Evolutionary conservation across 2,329 filamentous ascomycete species (phyloP).

Genomic region (Stemphylium vesicarium): DNA sequence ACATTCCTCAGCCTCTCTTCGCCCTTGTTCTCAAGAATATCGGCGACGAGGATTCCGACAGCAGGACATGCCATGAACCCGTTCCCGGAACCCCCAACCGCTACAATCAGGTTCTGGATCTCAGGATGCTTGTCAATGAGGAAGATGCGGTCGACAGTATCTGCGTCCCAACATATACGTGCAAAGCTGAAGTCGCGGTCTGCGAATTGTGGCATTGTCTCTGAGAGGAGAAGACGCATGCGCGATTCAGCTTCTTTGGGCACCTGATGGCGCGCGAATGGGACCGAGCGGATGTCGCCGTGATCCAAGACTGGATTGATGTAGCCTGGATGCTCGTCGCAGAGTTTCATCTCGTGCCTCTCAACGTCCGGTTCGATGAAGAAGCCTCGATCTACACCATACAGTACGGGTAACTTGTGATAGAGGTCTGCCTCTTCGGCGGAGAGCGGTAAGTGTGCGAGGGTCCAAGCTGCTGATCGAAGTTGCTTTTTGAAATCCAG

Average conservation of each 20-base stretch:
- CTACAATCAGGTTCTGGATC: constrained; percentile 53
- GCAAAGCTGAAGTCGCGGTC: constrained; percentile 58
- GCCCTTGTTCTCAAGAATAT: constrained; percentile 51
- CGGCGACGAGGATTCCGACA: constrained; percentile 58
- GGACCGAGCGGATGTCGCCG: constrained; percentile 44
- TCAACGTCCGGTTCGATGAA: constrained; percentile 58
- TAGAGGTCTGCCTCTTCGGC: constrained; percentile 54
- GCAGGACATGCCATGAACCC: constrained; percentile 61
- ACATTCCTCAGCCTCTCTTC: constrained; percentile 52
- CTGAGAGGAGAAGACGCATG: constrained; percentile 56
- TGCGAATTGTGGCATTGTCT: constrained; percentile 61
- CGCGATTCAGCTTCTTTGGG: constrained; percentile 57
- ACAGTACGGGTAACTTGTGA: constrained; percentile 57
- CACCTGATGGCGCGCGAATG: constrained; percentile 54
- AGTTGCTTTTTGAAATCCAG: constrained; percentile 61
- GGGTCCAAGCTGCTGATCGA: constrained; percentile 61
- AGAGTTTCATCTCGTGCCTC: constrained; percentile 56
- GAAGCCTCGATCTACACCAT: constrained; percentile 58
- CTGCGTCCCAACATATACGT: constrained; percentile 64
- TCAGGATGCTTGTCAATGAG: constrained; percentile 59
- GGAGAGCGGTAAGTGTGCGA: constrained; percentile 59
- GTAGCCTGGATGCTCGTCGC: constrained; percentile 65
- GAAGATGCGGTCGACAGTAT: constrained; percentile 62
- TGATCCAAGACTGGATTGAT: constrained; percentile 52
- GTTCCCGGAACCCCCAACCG: constrained; percentile 60